A percentile compares a stretch with the other conserved stretches of the same genome.
phyloP scores from a whole-genome alignment of 345 rosid species.

The Ceriops decandra region DNA sequence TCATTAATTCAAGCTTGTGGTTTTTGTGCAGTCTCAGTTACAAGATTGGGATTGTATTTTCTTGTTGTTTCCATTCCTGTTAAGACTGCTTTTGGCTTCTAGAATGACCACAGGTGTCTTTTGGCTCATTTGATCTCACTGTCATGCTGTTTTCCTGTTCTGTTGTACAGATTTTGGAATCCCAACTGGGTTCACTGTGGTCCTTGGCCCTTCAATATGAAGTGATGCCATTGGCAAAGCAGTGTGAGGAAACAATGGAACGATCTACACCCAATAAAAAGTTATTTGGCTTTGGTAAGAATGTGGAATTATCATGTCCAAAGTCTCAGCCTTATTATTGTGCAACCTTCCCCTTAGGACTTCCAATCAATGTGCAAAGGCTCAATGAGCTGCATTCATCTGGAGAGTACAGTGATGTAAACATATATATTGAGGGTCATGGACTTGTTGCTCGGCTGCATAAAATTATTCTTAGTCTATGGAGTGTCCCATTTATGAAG shows the following conservation, averaged over 20 bases:
- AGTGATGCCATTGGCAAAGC: conserved; percentile 67
- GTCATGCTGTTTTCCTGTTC: not conserved
- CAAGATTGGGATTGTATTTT: not conserved
- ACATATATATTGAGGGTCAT: conserved; percentile 55
- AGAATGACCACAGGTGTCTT: conserved; percentile 1
- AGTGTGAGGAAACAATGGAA: conserved; percentile 65
- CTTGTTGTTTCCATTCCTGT: not conserved
- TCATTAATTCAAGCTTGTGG: not conserved
- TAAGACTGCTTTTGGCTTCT: conserved; percentile 1
- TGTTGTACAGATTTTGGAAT: conserved; percentile 57
- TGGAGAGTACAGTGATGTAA: conserved; percentile 58
- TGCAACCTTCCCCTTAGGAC: conserved; percentile 54
- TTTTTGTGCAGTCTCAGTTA: not conserved
- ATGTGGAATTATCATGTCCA: conserved; percentile 60
- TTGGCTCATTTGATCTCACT: conserved; percentile 2
- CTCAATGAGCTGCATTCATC: conserved; percentile 45
- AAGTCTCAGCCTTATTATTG: conserved; percentile 41
- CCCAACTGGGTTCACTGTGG: conserved; percentile 56
- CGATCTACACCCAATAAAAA: conserved; percentile 49
- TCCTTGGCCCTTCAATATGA: conserved; percentile 59
- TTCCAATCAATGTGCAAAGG: conserved; percentile 60
- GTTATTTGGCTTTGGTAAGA: conserved; percentile 46
- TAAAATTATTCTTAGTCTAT: conserved; percentile 71
- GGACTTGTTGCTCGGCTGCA: conserved; percentile 64
- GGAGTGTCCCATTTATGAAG: conserved; percentile 93